phyloP scores from a whole-genome alignment of 1,284 basidiomycete genomes.

The Vanrija sp. region DNA sequence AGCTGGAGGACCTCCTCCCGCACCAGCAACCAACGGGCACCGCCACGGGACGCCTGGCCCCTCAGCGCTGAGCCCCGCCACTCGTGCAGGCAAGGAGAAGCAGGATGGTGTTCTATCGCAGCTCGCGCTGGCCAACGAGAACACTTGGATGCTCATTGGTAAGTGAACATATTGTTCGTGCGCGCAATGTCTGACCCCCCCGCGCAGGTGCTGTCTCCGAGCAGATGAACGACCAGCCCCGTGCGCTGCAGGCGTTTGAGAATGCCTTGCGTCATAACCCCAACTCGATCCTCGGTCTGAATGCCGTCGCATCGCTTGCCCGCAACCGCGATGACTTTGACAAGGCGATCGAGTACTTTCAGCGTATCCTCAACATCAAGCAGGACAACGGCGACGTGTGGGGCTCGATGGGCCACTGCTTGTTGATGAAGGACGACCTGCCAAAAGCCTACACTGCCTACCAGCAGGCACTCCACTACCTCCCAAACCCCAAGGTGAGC shows the following conservation, averaged over 20 bases:
- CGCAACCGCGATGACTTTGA: conserved; percentile 52
- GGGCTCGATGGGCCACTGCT: conserved; percentile 93
- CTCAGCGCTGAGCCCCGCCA: conserved; percentile 15
- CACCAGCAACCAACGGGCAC: conserved; percentile 28
- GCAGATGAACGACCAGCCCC: conserved; percentile 83
- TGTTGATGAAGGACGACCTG: conserved; percentile 98
- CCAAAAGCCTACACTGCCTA: conserved; percentile 98
- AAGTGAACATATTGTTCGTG: conserved; percentile 22
- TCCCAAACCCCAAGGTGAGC: conserved; percentile 79
- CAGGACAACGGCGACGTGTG: conserved; percentile 92
- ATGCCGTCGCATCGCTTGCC: conserved; percentile 73
- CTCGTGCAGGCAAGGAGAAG: conserved; percentile 35
- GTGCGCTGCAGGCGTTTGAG: conserved; percentile 84
- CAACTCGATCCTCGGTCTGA: conserved; percentile 77
- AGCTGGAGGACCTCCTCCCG: conserved; percentile 8
- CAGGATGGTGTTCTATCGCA: conserved; percentile 29
- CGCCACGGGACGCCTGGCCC: conserved; percentile 11
- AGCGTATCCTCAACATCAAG: conserved; percentile 80
- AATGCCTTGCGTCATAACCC: conserved; percentile 88
- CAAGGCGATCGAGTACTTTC: conserved; percentile 86
- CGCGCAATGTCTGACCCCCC: not conserved
- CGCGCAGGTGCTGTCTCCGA: conserved; percentile 76
- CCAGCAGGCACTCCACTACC: conserved; percentile 93
- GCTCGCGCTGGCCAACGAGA: conserved; percentile 77
- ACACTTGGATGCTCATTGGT: conserved; percentile 91